These are phyloP conservation scores for Rugonectria rugulosa DNA, from an alignment of 2,329 filamentous ascomycete species.

Conservation along the genomic window DNA sequence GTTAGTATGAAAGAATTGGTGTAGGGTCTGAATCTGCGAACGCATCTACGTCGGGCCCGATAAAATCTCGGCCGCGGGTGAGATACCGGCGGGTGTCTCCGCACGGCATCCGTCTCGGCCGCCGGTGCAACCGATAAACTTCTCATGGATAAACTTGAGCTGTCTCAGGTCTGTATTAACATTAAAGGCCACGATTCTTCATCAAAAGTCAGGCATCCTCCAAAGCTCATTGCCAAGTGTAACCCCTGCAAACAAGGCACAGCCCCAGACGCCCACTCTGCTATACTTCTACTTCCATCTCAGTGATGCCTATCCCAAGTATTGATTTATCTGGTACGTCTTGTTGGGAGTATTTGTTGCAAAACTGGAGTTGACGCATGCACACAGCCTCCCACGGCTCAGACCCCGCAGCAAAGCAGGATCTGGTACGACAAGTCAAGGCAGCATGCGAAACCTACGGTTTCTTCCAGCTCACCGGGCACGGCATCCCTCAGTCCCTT, in stretches of 20 bases:
- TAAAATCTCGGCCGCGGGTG: neutral
- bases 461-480: constrained; percentile 18
- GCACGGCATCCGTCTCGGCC: neutral
- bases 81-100: neutral
- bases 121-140: neutral
- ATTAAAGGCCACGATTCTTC: too few species aligned
- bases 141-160: neutral
- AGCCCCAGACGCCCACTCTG: too few species aligned
- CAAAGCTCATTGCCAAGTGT: too few species aligned
- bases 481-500: constrained; percentile 12
- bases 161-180: too few species aligned
- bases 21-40: too few species aligned
- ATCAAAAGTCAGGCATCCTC: too few species aligned
- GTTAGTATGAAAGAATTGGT: too few species aligned
- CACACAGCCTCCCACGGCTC: neutral
- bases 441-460: constrained; percentile 13
- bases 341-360: neutral
- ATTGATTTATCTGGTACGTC: constrained; percentile 17
- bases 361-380: neutral
- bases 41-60: too few species aligned
- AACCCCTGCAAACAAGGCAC: too few species aligned
- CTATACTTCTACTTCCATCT: too few species aligned
- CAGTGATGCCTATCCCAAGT: constrained; percentile 7
- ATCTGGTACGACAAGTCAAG: neutral
- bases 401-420: neutral